Percentiles rank a stretch among this genome's conserved stretches.
Conservation (phyloP, 805 yeast genomes). For the Yarrowia osloensis region DNA sequence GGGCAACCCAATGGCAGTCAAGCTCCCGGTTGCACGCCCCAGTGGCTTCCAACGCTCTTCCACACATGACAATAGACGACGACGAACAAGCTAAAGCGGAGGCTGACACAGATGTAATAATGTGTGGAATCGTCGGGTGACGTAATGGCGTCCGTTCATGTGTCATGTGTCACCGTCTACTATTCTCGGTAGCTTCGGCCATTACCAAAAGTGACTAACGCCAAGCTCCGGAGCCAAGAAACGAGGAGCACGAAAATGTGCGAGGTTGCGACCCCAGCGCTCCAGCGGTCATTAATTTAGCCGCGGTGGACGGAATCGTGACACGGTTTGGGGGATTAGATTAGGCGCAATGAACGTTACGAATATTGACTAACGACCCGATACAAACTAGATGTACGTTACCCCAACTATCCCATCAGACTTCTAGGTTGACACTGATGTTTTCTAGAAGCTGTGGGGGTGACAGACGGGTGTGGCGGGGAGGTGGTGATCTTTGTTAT, state of each 20-base stretch:
- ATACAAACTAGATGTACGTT: not conserved
- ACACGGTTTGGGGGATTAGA: not conserved
- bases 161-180: too few species aligned
- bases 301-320: not conserved
- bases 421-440: not conserved
- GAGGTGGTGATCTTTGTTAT: too few species aligned
- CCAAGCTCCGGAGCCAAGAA: not conserved
- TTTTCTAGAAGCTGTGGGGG: not conserved
- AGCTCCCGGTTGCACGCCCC: not conserved
- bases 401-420: not conserved
- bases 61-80: not conserved
- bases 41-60: not conserved
- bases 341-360: conserved; percentile 8
- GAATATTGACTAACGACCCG: not conserved
- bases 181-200: too few species aligned
- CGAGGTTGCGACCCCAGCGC: not conserved
- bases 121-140: too few species aligned
- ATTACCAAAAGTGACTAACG: not conserved
- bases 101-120: too few species aligned
- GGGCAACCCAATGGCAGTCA: not conserved
- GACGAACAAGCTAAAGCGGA: not conserved
- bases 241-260: not conserved
- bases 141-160: too few species aligned
- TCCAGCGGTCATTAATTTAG: not conserved
- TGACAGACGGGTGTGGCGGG: too few species aligned